A percentile compares a stretch with the other conserved stretches of the same genome.
Evolutionary conservation across 1,139 yeast genomes (phyloP).

Genomic region (Pneumocystis wakefieldiae): DNA sequence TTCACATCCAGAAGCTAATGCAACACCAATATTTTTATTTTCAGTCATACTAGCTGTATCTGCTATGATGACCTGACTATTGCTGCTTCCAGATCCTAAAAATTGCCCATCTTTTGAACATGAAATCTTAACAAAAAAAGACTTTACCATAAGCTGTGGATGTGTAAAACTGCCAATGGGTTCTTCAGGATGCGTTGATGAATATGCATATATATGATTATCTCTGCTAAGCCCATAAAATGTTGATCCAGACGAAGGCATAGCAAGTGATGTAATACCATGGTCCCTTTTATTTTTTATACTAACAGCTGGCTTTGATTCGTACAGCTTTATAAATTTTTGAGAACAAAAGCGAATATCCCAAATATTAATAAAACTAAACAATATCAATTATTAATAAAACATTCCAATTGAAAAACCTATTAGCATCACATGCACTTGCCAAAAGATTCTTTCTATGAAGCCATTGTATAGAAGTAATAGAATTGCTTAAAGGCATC

Average conservation of each 20-base stretch:
- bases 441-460: background rate
- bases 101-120: slow-evolving; percentile 1
- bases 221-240: background rate
- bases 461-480: background rate
- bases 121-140: slow-evolving; percentile 1
- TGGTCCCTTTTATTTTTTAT: background rate
- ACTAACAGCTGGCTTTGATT: background rate
- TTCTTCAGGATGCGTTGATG: background rate
- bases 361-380: background rate
- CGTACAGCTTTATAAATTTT: background rate
- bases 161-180: slow-evolving; percentile 1
- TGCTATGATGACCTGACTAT: background rate
- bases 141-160: background rate
- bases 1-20: background rate
- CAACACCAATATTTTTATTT: slow-evolving; percentile 1
- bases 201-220: slow-evolving; percentile 1
- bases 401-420: background rate
- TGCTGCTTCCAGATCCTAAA: background rate
- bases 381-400: background rate
- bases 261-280: slow-evolving; percentile 1
- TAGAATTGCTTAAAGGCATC: background rate
- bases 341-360: background rate
- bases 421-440: background rate
- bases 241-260: background rate
- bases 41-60: background rate